These are phyloP conservation scores for Apiotrichum montevideense DNA, from an alignment of 1,284 basidiomycete species.

Conservation along the genomic window DNA sequence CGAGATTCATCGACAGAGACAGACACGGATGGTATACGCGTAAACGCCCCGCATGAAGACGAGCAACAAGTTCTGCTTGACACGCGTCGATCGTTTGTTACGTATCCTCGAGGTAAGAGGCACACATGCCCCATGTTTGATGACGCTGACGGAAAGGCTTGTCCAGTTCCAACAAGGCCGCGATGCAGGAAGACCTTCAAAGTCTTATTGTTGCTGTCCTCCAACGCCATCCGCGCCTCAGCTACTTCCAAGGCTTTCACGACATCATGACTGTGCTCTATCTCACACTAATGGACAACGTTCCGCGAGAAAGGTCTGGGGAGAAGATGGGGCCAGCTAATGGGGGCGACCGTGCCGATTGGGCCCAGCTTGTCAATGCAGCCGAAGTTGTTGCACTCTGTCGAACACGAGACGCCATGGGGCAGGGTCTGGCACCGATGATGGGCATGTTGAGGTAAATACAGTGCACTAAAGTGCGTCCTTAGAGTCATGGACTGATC, in stretches of 20 bases:
- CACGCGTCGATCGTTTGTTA: conserved; percentile 79
- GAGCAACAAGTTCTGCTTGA: conserved; percentile 79
- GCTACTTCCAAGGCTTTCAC: conserved; percentile 92
- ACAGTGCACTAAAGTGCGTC: too few species aligned
- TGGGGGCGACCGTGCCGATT: conserved; percentile 41
- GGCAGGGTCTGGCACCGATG: conserved; percentile 71
- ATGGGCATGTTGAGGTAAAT: conserved; percentile 70
- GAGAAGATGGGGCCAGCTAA: neutral
- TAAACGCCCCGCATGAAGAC: conserved; percentile 56
- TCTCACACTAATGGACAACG: conserved; percentile 56
- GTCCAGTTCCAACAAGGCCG: conserved; percentile 40
- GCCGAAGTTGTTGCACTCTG: conserved; percentile 57
- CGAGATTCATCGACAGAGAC: neutral
- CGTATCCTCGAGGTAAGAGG: conserved; percentile 70
- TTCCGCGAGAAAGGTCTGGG: conserved; percentile 3
- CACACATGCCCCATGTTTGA: neutral
- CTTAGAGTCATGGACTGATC: neutral
- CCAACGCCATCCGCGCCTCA: conserved; percentile 62
- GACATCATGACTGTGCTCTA: conserved; percentile 83
- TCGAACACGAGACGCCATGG: conserved; percentile 83
- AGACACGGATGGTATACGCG: conserved; percentile 5
- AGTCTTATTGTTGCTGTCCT: conserved; percentile 70
- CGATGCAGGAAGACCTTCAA: conserved; percentile 62
- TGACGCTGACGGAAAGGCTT: too few species aligned
- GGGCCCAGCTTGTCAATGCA: conserved; percentile 59